Percentiles rank a stretch among this genome's conserved stretches.
phyloP scores from a whole-genome alignment of 164 flowering plant species.

The Magnolia sinica region DNA sequence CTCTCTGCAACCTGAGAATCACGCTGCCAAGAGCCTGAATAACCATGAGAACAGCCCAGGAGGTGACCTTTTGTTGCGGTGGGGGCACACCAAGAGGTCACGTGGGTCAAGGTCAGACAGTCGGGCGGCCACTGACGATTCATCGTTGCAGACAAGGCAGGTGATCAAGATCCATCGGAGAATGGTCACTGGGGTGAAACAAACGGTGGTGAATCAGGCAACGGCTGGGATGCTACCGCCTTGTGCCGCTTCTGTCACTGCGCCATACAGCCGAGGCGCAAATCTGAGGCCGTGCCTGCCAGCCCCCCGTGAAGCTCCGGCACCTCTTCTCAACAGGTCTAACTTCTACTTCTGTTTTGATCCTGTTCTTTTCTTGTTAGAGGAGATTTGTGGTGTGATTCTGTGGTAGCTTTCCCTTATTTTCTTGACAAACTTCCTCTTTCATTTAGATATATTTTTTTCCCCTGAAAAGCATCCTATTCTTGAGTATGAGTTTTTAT shows the following conservation, averaged over 20 bases:
- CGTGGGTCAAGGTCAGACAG: conserved; percentile 28
- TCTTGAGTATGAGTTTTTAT: no score
- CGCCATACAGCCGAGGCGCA: conserved; percentile 13
- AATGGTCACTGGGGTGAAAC: conserved; percentile 9
- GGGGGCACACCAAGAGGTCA: conserved; percentile 44
- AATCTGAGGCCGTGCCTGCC: conserved; percentile 21
- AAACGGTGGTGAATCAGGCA: background rate
- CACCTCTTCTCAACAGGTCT: conserved; percentile 18
- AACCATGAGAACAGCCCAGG: conserved; percentile 16
- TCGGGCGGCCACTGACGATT: conserved; percentile 15
- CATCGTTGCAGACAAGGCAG: conserved; percentile 23
- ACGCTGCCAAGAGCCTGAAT: background rate
- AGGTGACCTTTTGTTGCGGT: conserved; percentile 29
- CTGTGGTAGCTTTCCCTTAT: no score
- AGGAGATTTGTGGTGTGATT: no score
- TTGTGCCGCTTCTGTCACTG: background rate
- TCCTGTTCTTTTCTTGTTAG: no score
- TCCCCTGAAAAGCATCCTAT: no score
- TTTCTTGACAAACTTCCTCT: background rate
- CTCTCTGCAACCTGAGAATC: conserved; percentile 14
- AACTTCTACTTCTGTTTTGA: background rate
- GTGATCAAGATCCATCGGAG: conserved; percentile 26
- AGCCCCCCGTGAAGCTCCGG: conserved; percentile 16
- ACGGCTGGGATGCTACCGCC: conserved; percentile 15
- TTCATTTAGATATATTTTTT: no score